phyloP scores from a whole-genome alignment of 257 asterid genomes.

The Nemophila menziesii region DNA sequence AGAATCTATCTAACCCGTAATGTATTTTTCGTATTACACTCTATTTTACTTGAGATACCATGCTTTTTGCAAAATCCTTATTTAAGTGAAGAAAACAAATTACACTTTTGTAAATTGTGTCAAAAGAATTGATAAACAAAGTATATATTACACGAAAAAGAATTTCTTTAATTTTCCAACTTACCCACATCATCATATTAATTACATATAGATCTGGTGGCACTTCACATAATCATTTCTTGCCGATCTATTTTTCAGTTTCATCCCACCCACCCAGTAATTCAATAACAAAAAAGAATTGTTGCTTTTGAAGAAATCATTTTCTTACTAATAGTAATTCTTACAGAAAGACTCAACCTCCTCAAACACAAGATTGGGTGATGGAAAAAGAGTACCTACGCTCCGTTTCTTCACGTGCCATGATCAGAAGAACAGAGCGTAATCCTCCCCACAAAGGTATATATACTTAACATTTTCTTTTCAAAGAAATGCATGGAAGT shows the following conservation, averaged over 20 bases:
- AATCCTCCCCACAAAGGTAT: slow-evolving; percentile 22
- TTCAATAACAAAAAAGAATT: background rate
- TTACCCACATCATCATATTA: too few relatives aligned
- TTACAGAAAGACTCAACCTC: background rate
- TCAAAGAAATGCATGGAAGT: too few relatives aligned
- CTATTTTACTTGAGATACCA: too few relatives aligned
- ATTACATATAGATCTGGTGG: background rate
- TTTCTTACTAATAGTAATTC: background rate
- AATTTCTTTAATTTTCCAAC: background rate
- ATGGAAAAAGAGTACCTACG: slow-evolving; percentile 24
- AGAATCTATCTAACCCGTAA: too few relatives aligned
- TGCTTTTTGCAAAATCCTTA: too few relatives aligned
- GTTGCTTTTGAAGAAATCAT: background rate
- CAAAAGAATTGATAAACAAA: too few relatives aligned
- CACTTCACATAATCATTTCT: background rate
- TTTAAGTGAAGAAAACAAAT: too few relatives aligned
- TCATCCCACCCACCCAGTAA: background rate
- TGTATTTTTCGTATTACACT: too few relatives aligned
- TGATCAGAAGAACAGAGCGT: slow-evolving; percentile 23
- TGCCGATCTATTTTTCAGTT: background rate
- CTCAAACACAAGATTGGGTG: background rate
- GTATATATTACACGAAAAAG: background rate
- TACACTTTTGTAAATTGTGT: too few relatives aligned
- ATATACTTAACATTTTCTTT: background rate
- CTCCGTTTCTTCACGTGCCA: slow-evolving; percentile 23